These are phyloP conservation scores for Diaporthe humulicola DNA, from an alignment of 2,329 filamentous ascomycete species.

Conservation along the genomic window DNA sequence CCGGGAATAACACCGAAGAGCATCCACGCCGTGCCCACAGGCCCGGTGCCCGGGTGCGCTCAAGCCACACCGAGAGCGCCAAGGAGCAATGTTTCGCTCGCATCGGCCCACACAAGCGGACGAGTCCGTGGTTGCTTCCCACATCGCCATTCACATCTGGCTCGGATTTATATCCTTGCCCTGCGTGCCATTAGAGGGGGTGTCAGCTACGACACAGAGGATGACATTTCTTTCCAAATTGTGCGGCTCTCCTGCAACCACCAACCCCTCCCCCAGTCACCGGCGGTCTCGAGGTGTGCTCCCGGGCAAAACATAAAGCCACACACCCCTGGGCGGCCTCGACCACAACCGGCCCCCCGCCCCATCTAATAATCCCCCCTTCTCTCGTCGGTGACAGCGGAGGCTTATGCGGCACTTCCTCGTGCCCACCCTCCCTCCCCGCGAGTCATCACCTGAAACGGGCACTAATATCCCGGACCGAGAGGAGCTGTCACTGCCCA, in stretches of 20 bases:
- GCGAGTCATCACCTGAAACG: conserved; percentile 26
- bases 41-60: neutral
- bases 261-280: neutral
- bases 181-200: neutral
- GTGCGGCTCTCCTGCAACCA: neutral
- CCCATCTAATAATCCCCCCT: no score
- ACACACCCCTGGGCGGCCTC: neutral
- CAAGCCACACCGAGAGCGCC: neutral
- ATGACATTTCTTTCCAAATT: neutral
- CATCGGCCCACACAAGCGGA: neutral
- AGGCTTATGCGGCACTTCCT: conserved; percentile 15
- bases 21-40: neutral
- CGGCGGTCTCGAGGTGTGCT: neutral
- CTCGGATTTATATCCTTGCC: neutral
- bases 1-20: neutral
- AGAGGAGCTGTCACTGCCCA: conserved; percentile 3
- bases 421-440: neutral
- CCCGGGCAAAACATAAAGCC: neutral
- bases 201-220: neutral
- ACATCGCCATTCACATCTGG: neutral
- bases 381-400: neutral
- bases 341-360: neutral
- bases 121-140: neutral
- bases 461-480: conserved; percentile 1
- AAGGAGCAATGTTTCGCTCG: neutral